Conservation (phyloP, 2,329 filamentous ascomycete species). For the Exophiala aquamarina region DNA sequence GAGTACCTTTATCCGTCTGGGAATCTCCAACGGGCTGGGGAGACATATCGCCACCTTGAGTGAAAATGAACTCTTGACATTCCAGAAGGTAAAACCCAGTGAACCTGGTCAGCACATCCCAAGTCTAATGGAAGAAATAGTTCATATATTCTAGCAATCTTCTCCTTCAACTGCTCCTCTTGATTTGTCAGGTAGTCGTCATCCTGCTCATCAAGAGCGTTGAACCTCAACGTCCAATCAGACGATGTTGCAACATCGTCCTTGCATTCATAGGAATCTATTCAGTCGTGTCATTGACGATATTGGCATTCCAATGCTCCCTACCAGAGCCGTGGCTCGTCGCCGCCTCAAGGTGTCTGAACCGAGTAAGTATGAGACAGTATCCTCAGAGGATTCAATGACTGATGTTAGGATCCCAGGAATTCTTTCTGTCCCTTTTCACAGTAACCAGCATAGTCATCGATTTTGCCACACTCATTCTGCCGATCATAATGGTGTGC, state of each 20-base stretch:
- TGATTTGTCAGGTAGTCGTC: conserved; percentile 11
- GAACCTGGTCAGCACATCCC: too few species aligned
- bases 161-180: conserved; percentile 12
- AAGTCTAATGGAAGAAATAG: too few species aligned
- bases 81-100: conserved; percentile 7
- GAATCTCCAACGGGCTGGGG: conserved; percentile 11
- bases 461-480: conserved; percentile 11
- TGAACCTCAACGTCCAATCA: conserved; percentile 14
- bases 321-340: conserved; percentile 18
- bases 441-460: conserved; percentile 12
- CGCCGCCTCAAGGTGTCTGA: conserved; percentile 8
- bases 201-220: conserved; percentile 17
- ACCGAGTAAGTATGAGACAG: conserved; percentile 11
- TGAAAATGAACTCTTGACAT: conserved; percentile 4
- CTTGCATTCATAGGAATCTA: conserved; percentile 13
- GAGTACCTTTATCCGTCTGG: conserved; percentile 6
- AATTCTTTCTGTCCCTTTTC: conserved; percentile 11
- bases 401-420: neutral
- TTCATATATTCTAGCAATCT: conserved; percentile 16
- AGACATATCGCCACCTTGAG: conserved; percentile 8
- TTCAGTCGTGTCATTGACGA: conserved; percentile 5
- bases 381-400: neutral
- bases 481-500: conserved; percentile 18
- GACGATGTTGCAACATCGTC: conserved; percentile 15
- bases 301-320: conserved; percentile 17